Conservation (phyloP, 2,329 filamentous ascomycete species). For the Cercospora canescens region DNA sequence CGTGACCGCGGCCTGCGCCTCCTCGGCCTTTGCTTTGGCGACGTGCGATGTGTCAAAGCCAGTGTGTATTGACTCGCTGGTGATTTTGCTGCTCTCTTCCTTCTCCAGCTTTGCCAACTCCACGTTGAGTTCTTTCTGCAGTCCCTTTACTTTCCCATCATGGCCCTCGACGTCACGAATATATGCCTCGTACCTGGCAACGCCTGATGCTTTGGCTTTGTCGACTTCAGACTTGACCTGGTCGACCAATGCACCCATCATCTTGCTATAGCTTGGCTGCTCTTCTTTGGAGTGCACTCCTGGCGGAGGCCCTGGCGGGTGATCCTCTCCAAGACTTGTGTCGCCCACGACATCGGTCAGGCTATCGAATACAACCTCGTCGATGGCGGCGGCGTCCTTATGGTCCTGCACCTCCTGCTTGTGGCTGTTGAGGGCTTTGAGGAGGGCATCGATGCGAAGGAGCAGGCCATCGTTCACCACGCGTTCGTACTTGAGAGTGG, state of each 20-base stretch:
- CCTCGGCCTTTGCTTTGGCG: conserved; percentile 51
- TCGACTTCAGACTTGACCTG: conserved; percentile 86
- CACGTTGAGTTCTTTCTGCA: conserved; percentile 72
- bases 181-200: conserved; percentile 69
- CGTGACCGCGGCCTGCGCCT: conserved; percentile 23
- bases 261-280: conserved; percentile 86
- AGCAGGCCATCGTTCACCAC: conserved; percentile 91
- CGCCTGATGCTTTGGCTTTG: conserved; percentile 60
- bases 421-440: conserved; percentile 73
- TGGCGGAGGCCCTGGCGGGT: conserved; percentile 73
- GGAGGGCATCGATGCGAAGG: conserved; percentile 75
- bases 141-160: conserved; percentile 70
- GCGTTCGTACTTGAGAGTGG: conserved; percentile 87
- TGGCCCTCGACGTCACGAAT: conserved; percentile 76
- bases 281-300: conserved; percentile 76
- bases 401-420: conserved; percentile 59
- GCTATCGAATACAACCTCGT: conserved; percentile 83
- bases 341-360: conserved; percentile 73
- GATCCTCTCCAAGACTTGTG: conserved; percentile 68
- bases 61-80: conserved; percentile 82
- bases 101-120: conserved; percentile 82
- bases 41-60: conserved; percentile 90
- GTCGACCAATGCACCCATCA: conserved; percentile 96
- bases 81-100: conserved; percentile 86
- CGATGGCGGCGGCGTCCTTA: conserved; percentile 62